A percentile compares a stretch with the other conserved stretches of the same genome.
Conservation (phyloP, 306 rosid genomes). For the Cicer judaicum region DNA sequence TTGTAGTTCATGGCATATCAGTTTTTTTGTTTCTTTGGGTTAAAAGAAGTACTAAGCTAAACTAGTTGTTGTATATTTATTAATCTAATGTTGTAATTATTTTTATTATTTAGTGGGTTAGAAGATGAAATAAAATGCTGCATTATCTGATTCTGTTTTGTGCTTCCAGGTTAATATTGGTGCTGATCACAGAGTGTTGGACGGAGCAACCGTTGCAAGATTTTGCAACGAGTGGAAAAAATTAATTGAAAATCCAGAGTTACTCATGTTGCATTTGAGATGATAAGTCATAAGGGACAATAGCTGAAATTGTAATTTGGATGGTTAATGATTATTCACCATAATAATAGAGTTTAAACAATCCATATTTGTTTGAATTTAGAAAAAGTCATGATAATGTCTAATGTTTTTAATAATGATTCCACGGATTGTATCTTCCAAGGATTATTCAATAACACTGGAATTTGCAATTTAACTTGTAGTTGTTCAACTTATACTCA, state of each 20-base stretch:
- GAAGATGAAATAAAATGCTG: slow-evolving; percentile 32
- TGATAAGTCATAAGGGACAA: slow-evolving; percentile 41
- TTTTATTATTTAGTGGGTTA: slow-evolving; percentile 16
- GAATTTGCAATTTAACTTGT: no score
- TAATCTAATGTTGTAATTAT: background rate
- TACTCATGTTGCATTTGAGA: slow-evolving; percentile 73
- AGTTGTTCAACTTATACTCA: no score
- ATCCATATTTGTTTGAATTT: no score
- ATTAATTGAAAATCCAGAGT: slow-evolving; percentile 76
- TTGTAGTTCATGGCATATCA: background rate
- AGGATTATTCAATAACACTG: no score
- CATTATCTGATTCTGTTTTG: slow-evolving; percentile 12
- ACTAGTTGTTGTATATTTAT: background rate
- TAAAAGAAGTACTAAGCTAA: no score
- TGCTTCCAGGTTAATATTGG: slow-evolving; percentile 80
- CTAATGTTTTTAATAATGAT: no score
- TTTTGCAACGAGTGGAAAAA: slow-evolving; percentile 92
- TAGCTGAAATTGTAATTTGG: slow-evolving; percentile 17
- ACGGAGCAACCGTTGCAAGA: slow-evolving; percentile 94
- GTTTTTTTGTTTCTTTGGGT: no score
- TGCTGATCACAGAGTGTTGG: slow-evolving; percentile 95
- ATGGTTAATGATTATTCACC: slow-evolving; percentile 22
- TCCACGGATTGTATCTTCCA: no score
- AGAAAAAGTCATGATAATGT: no score
- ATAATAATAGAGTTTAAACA: background rate